phyloP scores from a whole-genome alignment of 768 basidiomycete species.

The Amanita rubescens region DNA sequence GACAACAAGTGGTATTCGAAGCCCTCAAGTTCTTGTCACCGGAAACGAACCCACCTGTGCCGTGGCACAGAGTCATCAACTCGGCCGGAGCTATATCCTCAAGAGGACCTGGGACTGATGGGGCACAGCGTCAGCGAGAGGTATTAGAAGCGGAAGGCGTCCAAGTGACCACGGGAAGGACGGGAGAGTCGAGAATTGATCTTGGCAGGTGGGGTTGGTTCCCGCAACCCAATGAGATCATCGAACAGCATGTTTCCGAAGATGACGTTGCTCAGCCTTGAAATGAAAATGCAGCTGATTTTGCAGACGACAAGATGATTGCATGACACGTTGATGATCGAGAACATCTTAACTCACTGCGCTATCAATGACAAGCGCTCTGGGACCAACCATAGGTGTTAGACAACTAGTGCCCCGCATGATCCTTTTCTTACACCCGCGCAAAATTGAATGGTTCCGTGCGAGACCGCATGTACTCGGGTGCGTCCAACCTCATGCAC shows the following conservation, averaged over 20 bases:
- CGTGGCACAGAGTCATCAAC: conserved; percentile 76
- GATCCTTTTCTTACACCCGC: no score
- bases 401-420: no score
- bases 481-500: no score
- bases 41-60: conserved; percentile 55
- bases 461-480: no score
- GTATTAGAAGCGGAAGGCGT: conserved; percentile 76
- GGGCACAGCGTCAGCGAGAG: conserved; percentile 70
- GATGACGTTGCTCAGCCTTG: background rate
- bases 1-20: no score
- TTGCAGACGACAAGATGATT: no score
- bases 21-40: conserved; percentile 73
- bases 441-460: no score
- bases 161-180: conserved; percentile 53
- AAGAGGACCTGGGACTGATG: conserved; percentile 75
- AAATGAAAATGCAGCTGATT: no score
- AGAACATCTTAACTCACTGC: no score
- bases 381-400: no score
- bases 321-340: no score
- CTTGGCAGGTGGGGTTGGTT: conserved; percentile 62
- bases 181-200: conserved; percentile 54
- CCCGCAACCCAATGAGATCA: conserved; percentile 24
- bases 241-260: background rate
- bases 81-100: conserved; percentile 72
- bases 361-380: no score